These are phyloP conservation scores for Sporormia fimetaria DNA, from an alignment of 495 filamentous ascomycete genomes.

Conservation along the genomic window DNA sequence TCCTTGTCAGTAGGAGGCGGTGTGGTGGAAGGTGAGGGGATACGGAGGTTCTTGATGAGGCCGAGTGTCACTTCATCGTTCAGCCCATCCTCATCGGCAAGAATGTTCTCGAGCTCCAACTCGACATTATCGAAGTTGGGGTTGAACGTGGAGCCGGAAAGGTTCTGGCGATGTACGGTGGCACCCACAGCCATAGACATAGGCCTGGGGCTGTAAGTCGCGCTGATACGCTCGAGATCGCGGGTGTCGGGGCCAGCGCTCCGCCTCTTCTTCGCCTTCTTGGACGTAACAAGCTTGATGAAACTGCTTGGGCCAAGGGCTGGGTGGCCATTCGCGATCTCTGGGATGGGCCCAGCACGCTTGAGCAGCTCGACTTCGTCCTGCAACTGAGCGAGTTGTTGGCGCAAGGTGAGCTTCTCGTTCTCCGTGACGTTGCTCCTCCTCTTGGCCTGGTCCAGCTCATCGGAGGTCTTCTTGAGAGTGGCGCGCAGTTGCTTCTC, in stretches of 20 bases:
- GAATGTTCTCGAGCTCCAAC: conserved; percentile 79
- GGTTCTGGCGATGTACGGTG: conserved; percentile 49
- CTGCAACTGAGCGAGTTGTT: conserved; percentile 81
- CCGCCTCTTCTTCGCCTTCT: conserved; percentile 84
- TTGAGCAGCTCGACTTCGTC: conserved; percentile 85
- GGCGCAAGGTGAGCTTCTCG: conserved; percentile 71
- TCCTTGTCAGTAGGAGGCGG: conserved; percentile 95
- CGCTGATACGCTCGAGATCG: conserved; percentile 75
- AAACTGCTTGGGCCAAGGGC: conserved; percentile 53
- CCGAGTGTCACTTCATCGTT: conserved; percentile 96
- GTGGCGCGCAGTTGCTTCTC: conserved; percentile 70
- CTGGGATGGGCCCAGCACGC: conserved; percentile 52
- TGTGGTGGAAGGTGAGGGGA: conserved; percentile 69
- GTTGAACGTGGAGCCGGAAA: conserved; percentile 58
- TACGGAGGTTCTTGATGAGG: conserved; percentile 90
- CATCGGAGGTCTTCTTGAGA: conserved; percentile 59
- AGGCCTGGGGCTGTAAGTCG: conserved; percentile 83
- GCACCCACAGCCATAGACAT: conserved; percentile 82
- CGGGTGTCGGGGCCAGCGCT: conserved; percentile 85
- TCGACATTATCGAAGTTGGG: conserved; percentile 81
- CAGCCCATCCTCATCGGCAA: conserved; percentile 87
- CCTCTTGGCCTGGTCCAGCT: conserved; percentile 64
- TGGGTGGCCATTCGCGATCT: conserved; percentile 55
- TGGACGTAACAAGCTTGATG: conserved; percentile 92
- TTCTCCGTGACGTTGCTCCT: conserved; percentile 60